Conservation (phyloP, 805 yeast genomes). For the Myxozyma melibiosi region DNA sequence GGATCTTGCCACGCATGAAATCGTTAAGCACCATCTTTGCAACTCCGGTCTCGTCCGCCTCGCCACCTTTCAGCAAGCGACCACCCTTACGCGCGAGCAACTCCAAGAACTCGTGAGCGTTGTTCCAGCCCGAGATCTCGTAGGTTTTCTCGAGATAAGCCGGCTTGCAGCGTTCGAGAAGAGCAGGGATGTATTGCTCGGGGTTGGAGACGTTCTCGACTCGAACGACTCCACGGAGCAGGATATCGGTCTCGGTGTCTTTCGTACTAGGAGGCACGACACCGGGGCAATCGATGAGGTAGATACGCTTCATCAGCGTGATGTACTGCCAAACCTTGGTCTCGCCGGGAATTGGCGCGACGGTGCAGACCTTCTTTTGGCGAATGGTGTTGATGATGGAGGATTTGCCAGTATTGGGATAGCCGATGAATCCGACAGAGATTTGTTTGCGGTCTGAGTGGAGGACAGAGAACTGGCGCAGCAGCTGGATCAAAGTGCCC, state of each 20-base stretch:
- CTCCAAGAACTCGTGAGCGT: slow-evolving; percentile 79
- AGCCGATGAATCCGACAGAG: slow-evolving; percentile 95
- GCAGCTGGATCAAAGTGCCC: slow-evolving; percentile 89
- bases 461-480: slow-evolving; percentile 88
- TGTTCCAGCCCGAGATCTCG: slow-evolving; percentile 86
- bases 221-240: slow-evolving; percentile 96
- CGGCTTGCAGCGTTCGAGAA: slow-evolving; percentile 79
- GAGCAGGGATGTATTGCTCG: slow-evolving; percentile 90
- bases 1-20: slow-evolving; percentile 95
- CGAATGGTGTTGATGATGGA: slow-evolving; percentile 92
- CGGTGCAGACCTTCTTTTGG: slow-evolving; percentile 92
- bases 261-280: slow-evolving; percentile 93
- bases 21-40: slow-evolving; percentile 89
- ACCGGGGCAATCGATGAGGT: slow-evolving; percentile 97
- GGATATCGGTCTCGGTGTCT: slow-evolving; percentile 87
- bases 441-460: slow-evolving; percentile 94
- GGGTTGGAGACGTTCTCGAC: slow-evolving; percentile 97
- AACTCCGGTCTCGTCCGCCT: slow-evolving; percentile 93
- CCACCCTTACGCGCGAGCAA: slow-evolving; percentile 91
- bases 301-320: slow-evolving; percentile 93
- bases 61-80: slow-evolving; percentile 92
- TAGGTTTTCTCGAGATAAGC: slow-evolving; percentile 94
- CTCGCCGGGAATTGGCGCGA: slow-evolving; percentile 99
- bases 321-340: slow-evolving; percentile 99
- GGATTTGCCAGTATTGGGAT: slow-evolving; percentile 98